phyloP scores from a whole-genome alignment of 2,329 filamentous ascomycete genomes.

The Apiospora phragmitis region DNA sequence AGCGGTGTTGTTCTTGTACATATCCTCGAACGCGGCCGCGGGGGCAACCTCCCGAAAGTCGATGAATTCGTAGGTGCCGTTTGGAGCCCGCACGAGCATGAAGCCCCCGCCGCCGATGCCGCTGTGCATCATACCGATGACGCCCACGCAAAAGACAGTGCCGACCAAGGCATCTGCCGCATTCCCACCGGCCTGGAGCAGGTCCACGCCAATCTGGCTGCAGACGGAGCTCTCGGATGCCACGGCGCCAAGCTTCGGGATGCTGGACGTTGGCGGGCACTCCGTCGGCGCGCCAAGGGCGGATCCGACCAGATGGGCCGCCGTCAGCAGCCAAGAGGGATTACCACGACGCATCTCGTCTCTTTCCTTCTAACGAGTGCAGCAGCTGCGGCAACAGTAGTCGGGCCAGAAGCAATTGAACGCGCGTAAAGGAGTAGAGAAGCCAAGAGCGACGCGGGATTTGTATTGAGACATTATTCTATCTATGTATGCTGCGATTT shows the following conservation, averaged over 20 bases:
- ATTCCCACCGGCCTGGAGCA: slow-evolving; percentile 62
- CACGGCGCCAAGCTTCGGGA: slow-evolving; percentile 56
- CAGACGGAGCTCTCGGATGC: slow-evolving; percentile 71
- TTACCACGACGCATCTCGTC: background rate
- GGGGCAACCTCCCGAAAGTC: slow-evolving; percentile 87
- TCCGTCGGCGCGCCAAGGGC: background rate
- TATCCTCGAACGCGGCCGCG: slow-evolving; percentile 74
- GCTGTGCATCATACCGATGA: slow-evolving; percentile 74
- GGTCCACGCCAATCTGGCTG: slow-evolving; percentile 65
- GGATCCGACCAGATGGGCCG: background rate
- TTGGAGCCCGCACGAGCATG: slow-evolving; percentile 71
- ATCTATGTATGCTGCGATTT: background rate
- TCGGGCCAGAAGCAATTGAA: background rate
- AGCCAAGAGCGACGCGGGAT: background rate
- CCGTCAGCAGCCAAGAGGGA: background rate
- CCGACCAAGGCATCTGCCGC: slow-evolving; percentile 76
- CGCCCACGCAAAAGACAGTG: slow-evolving; percentile 73
- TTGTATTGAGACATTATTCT: background rate
- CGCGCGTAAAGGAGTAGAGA: too few species aligned
- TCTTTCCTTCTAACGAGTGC: background rate
- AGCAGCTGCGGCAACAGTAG: background rate
- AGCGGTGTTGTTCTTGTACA: slow-evolving; percentile 71
- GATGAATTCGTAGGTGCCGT: slow-evolving; percentile 78
- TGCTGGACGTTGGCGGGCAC: background rate
- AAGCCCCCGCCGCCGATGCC: slow-evolving; percentile 93